phyloP scores from a whole-genome alignment of 2,329 filamentous ascomycete genomes.

The Beauveria bassiana region DNA sequence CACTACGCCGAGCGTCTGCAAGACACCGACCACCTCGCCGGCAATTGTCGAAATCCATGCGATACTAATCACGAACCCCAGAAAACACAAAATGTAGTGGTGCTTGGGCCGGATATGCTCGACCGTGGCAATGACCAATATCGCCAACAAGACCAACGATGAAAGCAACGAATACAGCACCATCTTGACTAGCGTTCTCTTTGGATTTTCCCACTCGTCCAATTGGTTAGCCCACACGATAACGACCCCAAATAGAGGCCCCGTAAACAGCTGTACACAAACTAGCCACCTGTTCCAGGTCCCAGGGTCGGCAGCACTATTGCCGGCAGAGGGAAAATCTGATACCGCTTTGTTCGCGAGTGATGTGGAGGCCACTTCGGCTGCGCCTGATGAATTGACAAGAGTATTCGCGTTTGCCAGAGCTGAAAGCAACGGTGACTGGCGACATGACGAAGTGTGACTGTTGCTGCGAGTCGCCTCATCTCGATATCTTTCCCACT shows the following conservation, averaged over 20 bases:
- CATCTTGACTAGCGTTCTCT: conserved; percentile 45
- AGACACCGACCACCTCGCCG: conserved; percentile 86
- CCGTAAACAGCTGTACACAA: conserved; percentile 75
- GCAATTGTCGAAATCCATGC: conserved; percentile 96
- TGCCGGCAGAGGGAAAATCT: conserved; percentile 24
- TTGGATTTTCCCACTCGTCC: conserved; percentile 48
- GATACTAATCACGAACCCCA: conserved; percentile 86
- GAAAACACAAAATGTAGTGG: conserved; percentile 72
- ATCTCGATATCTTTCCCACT: conserved; percentile 53
- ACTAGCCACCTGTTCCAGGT: conserved; percentile 92
- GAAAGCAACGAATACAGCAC: conserved; percentile 57
- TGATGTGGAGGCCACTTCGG: neutral
- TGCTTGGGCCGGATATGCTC: conserved; percentile 61
- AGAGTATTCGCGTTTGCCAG: conserved; percentile 18
- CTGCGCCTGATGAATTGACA: neutral
- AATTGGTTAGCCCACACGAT: conserved; percentile 65
- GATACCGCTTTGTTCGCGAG: conserved; percentile 22
- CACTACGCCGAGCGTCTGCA: conserved; percentile 89
- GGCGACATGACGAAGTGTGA: conserved; percentile 11
- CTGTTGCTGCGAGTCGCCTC: conserved; percentile 20
- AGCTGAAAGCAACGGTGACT: conserved; percentile 15
- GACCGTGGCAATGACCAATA: conserved; percentile 62
- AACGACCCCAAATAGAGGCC: conserved; percentile 73
- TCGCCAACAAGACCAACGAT: conserved; percentile 58
- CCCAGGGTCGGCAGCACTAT: conserved; percentile 33